Percentiles rank a stretch among this genome's conserved stretches.
These are phyloP conservation scores for Cornus kousa DNA, from an alignment of 148 eudicot genomes.

Conservation along the genomic window DNA sequence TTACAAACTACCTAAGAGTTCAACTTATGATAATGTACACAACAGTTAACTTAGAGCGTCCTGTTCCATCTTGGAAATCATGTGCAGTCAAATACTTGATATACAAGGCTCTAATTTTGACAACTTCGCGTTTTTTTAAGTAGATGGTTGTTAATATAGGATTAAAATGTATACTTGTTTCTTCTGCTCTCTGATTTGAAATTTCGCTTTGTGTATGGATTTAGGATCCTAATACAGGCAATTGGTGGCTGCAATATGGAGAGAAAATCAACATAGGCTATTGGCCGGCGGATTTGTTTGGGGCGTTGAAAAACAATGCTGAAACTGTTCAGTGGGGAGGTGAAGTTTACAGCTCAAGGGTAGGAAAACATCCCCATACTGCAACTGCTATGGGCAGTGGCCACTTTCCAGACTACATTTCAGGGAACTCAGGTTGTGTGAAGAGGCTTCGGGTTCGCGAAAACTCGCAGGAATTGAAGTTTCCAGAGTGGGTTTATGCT, in stretches of 20 bases:
- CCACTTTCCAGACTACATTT: slow-evolving; percentile 13
- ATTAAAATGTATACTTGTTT: too few relatives aligned
- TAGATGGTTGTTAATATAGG: too few relatives aligned
- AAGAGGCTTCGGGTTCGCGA: slow-evolving; percentile 37
- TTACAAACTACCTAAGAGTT: too few relatives aligned
- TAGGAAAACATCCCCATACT: slow-evolving; percentile 49
- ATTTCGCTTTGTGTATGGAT: neutral
- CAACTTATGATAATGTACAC: too few relatives aligned
- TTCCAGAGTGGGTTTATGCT: slow-evolving; percentile 38
- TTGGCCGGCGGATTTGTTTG: slow-evolving; percentile 46
- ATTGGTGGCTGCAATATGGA: slow-evolving; percentile 59
- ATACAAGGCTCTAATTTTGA: too few relatives aligned
- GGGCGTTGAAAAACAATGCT: slow-evolving; percentile 19
- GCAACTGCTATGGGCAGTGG: slow-evolving; percentile 63
- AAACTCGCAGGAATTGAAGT: slow-evolving; percentile 20
- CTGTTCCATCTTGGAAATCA: too few relatives aligned
- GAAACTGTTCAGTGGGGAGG: slow-evolving; percentile 58
- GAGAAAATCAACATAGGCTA: slow-evolving; percentile 55
- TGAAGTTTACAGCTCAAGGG: slow-evolving; percentile 57
- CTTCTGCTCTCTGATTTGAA: neutral
- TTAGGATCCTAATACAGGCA: slow-evolving; percentile 40
- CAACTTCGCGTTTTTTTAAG: too few relatives aligned
- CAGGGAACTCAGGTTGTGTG: slow-evolving; percentile 24
- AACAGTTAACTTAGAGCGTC: too few relatives aligned
- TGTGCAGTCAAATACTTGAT: too few relatives aligned